These are phyloP conservation scores for Coprinopsis cinerea DNA, from an alignment of 768 basidiomycete species.

Conservation along the genomic window DNA sequence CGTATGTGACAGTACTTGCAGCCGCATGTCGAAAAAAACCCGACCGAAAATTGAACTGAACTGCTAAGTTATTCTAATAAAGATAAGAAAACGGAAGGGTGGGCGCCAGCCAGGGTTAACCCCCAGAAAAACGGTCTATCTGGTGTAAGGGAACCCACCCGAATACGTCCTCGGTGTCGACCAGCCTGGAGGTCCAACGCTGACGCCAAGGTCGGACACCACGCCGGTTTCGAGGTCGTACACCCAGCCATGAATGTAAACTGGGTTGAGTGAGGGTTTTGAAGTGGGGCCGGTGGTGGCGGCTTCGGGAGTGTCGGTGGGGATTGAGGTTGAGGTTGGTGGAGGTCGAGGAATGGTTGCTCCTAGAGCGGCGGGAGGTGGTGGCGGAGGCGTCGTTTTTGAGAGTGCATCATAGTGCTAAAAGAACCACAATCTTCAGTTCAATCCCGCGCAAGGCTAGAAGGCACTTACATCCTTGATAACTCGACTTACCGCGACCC, in stretches of 20 bases:
- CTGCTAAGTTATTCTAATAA: no score
- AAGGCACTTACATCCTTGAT: conserved; percentile 23
- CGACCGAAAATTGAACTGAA: no score
- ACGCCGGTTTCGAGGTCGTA: conserved; percentile 50
- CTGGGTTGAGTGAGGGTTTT: conserved; percentile 17
- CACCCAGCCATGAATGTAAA: conserved; percentile 53
- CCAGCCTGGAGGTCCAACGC: conserved; percentile 31
- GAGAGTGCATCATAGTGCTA: background rate
- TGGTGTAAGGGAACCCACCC: conserved; percentile 7
- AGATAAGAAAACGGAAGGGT: no score
- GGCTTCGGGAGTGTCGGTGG: background rate
- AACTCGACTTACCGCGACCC: conserved; percentile 23
- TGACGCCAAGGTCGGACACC: conserved; percentile 41
- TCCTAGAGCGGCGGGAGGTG: background rate
- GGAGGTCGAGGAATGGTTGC: background rate
- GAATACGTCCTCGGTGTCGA: conserved; percentile 19
- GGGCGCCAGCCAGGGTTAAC: no score
- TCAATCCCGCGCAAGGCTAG: background rate
- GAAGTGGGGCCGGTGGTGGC: conserved; percentile 1
- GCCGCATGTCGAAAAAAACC: no score
- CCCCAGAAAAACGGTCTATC: background rate
- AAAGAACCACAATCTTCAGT: background rate
- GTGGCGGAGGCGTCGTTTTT: background rate
- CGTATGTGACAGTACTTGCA: no score
- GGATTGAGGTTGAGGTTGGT: no score